Conservation (phyloP, 306 rosid genomes). For the Fragaria nilgerrensis region DNA sequence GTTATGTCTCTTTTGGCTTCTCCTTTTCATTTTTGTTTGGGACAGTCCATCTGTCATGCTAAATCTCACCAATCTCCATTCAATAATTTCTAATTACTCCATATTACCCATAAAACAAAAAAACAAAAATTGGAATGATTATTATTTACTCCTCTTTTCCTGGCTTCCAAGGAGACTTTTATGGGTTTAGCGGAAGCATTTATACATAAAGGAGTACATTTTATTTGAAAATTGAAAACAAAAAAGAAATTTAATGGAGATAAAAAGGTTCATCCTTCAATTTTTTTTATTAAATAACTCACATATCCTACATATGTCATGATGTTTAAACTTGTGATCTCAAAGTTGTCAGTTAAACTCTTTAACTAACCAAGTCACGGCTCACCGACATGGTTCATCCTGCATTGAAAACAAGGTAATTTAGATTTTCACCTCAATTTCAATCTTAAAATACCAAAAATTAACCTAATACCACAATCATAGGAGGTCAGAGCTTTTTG, state of each 20-base stretch:
- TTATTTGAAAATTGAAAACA: neutral
- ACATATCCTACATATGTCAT: too few relatives aligned
- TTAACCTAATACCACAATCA: too few relatives aligned
- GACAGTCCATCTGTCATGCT: conserved; percentile 10
- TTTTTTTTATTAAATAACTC: too few relatives aligned
- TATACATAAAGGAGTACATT: neutral
- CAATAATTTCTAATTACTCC: neutral
- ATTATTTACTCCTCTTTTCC: neutral
- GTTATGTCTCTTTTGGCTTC: conserved; percentile 1
- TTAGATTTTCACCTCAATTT: too few relatives aligned
- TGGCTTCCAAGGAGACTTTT: neutral
- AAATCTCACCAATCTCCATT: neutral
- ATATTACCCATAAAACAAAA: neutral
- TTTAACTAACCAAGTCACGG: too few relatives aligned
- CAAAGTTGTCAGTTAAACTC: too few relatives aligned
- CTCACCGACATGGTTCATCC: too few relatives aligned
- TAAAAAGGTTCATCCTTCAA: neutral
- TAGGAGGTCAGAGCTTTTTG: too few relatives aligned
- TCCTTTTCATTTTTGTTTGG: neutral
- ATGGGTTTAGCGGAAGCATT: neutral
- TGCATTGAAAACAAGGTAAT: too few relatives aligned
- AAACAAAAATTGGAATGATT: neutral
- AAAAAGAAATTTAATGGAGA: neutral
- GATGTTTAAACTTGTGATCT: too few relatives aligned
- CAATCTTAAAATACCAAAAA: too few relatives aligned